phyloP scores from a whole-genome alignment of 371 early-diverging fungal genomes.

The Apophysomyces trapeziformis region DNA sequence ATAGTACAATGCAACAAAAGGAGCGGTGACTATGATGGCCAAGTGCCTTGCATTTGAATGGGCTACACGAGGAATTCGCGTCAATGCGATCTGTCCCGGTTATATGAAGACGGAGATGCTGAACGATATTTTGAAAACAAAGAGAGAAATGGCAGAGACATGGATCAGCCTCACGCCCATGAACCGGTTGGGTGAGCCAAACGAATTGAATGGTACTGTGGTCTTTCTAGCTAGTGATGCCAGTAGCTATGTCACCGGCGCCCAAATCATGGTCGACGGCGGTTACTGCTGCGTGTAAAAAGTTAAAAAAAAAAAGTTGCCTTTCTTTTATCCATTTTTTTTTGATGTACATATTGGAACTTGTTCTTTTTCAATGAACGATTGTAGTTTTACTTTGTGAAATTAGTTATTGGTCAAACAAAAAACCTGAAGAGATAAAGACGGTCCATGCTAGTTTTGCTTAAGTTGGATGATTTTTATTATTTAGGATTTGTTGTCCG shows the following conservation, averaged over 20 bases:
- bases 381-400: too few species aligned
- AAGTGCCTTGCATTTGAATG: conserved; percentile 53
- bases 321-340: too few species aligned
- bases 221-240: conserved; percentile 74
- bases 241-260: conserved; percentile 63
- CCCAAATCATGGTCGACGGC: conserved; percentile 54
- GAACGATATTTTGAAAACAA: conserved; percentile 32
- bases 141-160: conserved; percentile 33
- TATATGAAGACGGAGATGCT: conserved; percentile 55
- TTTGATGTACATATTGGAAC: too few species aligned
- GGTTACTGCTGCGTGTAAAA: conserved; percentile 49
- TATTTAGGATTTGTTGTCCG: too few species aligned
- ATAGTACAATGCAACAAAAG: conserved; percentile 65
- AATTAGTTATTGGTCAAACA: too few species aligned
- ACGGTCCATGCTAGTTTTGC: too few species aligned
- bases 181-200: conserved; percentile 60
- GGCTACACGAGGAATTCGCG: conserved; percentile 50
- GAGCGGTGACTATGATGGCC: conserved; percentile 65
- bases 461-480: too few species aligned
- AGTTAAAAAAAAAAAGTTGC: too few species aligned
- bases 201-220: conserved; percentile 73
- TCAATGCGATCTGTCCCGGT: conserved; percentile 51
- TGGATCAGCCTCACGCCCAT: conserved; percentile 49
- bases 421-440: too few species aligned
- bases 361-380: too few species aligned